Conservation (phyloP, 129 eudicot genomes). For the Tagetes patula region DNA sequence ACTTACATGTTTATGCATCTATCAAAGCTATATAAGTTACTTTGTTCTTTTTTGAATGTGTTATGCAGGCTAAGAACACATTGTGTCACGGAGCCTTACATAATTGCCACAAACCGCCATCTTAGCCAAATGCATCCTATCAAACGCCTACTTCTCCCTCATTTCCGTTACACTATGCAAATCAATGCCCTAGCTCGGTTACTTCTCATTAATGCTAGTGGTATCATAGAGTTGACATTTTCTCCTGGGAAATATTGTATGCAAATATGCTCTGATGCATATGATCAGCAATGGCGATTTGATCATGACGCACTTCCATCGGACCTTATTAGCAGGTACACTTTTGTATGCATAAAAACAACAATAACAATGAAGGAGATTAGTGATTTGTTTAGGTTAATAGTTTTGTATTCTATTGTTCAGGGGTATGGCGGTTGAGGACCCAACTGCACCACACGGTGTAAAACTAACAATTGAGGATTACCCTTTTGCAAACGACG, state of each 20-base stretch:
- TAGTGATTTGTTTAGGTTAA: neutral
- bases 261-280: slow-evolving; percentile 65
- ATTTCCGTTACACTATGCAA: slow-evolving; percentile 77
- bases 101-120: slow-evolving; percentile 68
- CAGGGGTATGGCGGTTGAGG: slow-evolving; percentile 64
- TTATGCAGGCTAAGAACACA: slow-evolving; percentile 76
- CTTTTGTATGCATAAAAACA: neutral
- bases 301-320: slow-evolving; percentile 67
- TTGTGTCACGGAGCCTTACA: slow-evolving; percentile 71
- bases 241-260: slow-evolving; percentile 56
- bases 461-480: slow-evolving; percentile 42
- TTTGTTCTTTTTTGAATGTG: neutral
- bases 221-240: slow-evolving; percentile 62
- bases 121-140: slow-evolving; percentile 84
- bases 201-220: slow-evolving; percentile 51
- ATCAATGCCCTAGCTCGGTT: slow-evolving; percentile 68
- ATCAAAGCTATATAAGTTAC: neutral
- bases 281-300: slow-evolving; percentile 67
- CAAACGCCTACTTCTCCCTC: slow-evolving; percentile 52
- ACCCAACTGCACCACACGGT: slow-evolving; percentile 34
- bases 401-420: neutral
- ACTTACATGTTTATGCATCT: neutral
- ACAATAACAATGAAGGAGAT: neutral
- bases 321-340: slow-evolving; percentile 66
- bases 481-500: slow-evolving; percentile 55